phyloP scores from a whole-genome alignment of 495 filamentous ascomycete species.

The Halenospora varia region DNA sequence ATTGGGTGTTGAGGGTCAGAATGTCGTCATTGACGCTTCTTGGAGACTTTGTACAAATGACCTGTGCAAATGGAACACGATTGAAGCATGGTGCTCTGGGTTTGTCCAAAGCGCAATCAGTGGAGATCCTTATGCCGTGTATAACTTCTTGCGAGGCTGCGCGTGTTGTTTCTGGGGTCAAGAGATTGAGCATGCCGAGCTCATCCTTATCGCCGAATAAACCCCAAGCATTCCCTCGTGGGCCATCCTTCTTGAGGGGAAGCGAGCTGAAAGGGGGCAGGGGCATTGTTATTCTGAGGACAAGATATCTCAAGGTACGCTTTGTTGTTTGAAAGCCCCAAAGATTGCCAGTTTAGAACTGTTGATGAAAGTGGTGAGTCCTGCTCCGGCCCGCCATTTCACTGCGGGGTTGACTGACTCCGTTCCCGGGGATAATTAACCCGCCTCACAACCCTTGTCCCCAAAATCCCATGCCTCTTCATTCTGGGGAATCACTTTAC shows the following conservation, averaged over 20 bases:
- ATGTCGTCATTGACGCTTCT: conserved; percentile 48
- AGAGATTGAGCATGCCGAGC: conserved; percentile 47
- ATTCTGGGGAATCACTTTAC: too few species aligned
- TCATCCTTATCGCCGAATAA: conserved; percentile 40
- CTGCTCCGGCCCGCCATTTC: too few species aligned
- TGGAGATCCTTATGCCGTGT: conserved; percentile 42
- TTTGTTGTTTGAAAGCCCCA: too few species aligned
- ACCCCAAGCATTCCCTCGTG: conserved; percentile 48
- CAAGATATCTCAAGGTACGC: too few species aligned
- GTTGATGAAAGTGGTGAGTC: too few species aligned
- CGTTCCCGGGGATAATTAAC: too few species aligned
- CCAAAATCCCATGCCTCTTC: too few species aligned
- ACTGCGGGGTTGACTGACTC: too few species aligned
- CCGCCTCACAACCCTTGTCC: too few species aligned
- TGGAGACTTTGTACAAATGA: conserved; percentile 36
- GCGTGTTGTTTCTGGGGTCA: conserved; percentile 38
- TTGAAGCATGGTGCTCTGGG: conserved; percentile 29
- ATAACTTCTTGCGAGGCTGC: conserved; percentile 41
- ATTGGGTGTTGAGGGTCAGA: conserved; percentile 47
- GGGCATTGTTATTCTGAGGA: conserved; percentile 1
- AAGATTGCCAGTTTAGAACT: too few species aligned
- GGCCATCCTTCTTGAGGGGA: conserved; percentile 39
- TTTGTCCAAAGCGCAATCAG: conserved; percentile 17
- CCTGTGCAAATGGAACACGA: conserved; percentile 28
- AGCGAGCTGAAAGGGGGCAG: conserved; percentile 39